Evolutionary conservation across 495 filamentous ascomycete genomes (phyloP).

Genomic region (Hypoxylon subgilvum): DNA sequence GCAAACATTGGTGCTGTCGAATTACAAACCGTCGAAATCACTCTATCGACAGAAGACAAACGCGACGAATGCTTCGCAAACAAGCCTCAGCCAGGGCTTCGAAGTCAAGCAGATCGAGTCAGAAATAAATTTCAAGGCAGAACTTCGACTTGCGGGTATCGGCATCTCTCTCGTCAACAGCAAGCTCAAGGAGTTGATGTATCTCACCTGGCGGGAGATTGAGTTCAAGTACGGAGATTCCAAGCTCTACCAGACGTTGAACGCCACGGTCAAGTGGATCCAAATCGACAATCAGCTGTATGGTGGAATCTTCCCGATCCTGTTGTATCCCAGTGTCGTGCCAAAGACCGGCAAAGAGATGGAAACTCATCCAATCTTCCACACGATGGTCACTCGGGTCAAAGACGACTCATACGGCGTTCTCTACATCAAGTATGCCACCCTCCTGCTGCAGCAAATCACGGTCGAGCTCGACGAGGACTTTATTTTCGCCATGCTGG

Average conservation of each 20-base stretch:
- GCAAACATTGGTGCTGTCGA: slow-evolving; percentile 89
- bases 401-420: slow-evolving; percentile 99
- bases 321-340: slow-evolving; percentile 95
- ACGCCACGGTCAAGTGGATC: slow-evolving; percentile 92
- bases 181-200: slow-evolving; percentile 88
- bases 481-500: slow-evolving; percentile 92
- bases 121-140: slow-evolving; percentile 87
- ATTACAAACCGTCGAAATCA: slow-evolving; percentile 91
- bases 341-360: slow-evolving; percentile 97
- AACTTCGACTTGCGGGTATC: slow-evolving; percentile 85
- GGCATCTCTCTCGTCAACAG: slow-evolving; percentile 93
- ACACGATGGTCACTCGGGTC: slow-evolving; percentile 87
- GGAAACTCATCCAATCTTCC: slow-evolving; percentile 92
- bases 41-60: slow-evolving; percentile 86
- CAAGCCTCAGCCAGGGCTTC: slow-evolving; percentile 66
- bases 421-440: slow-evolving; percentile 97
- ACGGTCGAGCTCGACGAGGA: slow-evolving; percentile 97
- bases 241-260: slow-evolving; percentile 86
- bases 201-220: slow-evolving; percentile 91
- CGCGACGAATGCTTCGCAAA: slow-evolving; percentile 57
- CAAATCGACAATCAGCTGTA: slow-evolving; percentile 99
- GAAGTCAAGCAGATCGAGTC: slow-evolving; percentile 90
- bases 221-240: slow-evolving; percentile 91
- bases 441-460: slow-evolving; percentile 93
- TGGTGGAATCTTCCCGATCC: slow-evolving; percentile 95